Base-by-base conservation (phyloP, 2,329 filamentous ascomycete genomes). In the Lachnellula hyalina region DNA sequence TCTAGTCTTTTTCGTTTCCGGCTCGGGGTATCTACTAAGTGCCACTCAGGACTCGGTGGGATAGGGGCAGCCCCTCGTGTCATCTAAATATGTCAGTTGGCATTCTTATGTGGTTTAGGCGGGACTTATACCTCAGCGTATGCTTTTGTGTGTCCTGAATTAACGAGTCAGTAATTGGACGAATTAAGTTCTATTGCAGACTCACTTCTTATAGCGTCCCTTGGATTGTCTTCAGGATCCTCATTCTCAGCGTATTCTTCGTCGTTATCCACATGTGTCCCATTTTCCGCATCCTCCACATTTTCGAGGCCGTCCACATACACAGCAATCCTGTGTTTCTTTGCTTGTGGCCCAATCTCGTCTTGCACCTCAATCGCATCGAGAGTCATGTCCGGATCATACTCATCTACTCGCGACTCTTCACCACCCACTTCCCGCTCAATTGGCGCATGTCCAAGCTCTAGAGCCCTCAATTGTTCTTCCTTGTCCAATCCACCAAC, bases 1-100 rank as follows among this genome's bases (percentile, higher is more conserved):
- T 56, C 58, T 15, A 55, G 23, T 21, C 53, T 46, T 8, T 34
- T 41, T 17, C 58, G 51, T 38, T 60, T 60, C 25, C 51, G 48
- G 15, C 45, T 48, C 4, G 58, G 55, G 5, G 55, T 52, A 23
- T 44, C 36, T 9, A 46, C 45, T 12, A 35, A 28, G 5, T 48
- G 41, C 46, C 56, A 25, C 40, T 56, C 40, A 3, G 50, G 32
- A 17, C 32, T 40, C 21, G 38, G 44, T 32, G 51, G 25, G 5
- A 56, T 23, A 5, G 55, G 58, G 3, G 45, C 40, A n/a, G 55
- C 55, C 15, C 46, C 53, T 36, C 48, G 28, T 35, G 42, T 58
- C 48, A 60, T 58, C 40, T 53, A 14, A 15, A 12, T 2, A 25
- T 15, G 44, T 46, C 23, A 46, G n/a, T 46, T 46, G 23, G 5